Base-by-base conservation (phyloP, 2,329 filamentous ascomycete species). In the Claviceps africana region DNA sequence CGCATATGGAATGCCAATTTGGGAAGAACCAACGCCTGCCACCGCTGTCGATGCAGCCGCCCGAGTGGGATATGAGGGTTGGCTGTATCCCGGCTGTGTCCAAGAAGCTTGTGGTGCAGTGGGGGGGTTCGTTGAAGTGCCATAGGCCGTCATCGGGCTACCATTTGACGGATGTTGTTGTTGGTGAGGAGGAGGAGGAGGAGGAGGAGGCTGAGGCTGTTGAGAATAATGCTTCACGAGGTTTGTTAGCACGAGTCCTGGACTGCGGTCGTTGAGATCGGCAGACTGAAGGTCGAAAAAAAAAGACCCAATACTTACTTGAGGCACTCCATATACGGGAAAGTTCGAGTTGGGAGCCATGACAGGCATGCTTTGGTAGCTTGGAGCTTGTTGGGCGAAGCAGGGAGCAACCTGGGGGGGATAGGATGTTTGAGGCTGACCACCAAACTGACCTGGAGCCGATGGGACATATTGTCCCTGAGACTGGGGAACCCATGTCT, bases 1-100 rank as follows among this genome's bases (percentile, higher is more conserved):
- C 1, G 82, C 76, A 67, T 95, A 95, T 1, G 82, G 78, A 54
- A 71, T 65, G 13, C 67, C 65, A 39, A 58, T 54, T 15, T 64
- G 65, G 28, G 56, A 51, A 35, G 62, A 57, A 56, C 10, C 10
- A 22, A 19, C 46, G 25, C 67, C 59, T 47, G 66, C 58, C 53
- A 19, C 57, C 37, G 60, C 62, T 47, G 64, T 56, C 28, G 63
- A 57, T 33, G 60, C 43, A 21, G 31, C 57, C 37, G 59, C 63
- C 46, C 64, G 62, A 3, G 58, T 56, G 51, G 59, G 65, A 51
- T 64, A 69, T 31, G 63, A 58, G 1, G 63, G 57, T 13, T 62
- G 62, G 47, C 58, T 62, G 52, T 64, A 69, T 9, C 61, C 60
- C 13, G 64, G 64, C 52, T 72, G 70, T 30, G 44, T 22, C 70